Base-by-base conservation (phyloP, 208 protist genomes). In the Polymyxa betae region DNA sequence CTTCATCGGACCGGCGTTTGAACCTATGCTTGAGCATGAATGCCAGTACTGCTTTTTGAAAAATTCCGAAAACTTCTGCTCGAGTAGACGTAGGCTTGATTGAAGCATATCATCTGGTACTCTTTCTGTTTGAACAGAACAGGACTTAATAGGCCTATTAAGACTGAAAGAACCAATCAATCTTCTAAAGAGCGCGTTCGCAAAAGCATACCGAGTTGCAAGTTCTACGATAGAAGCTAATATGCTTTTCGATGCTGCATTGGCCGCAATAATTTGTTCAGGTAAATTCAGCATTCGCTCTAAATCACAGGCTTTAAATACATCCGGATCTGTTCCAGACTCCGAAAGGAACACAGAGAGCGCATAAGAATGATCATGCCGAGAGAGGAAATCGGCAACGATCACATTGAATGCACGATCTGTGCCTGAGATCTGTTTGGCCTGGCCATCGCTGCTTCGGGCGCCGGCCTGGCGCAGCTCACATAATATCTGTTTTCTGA, bases 331-430 rank as follows among this genome's bases (percentile, higher is more conserved):
- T 12, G 72, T 82, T 12, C 72, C 72, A 43, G 72, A 82, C 35
- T 82, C 72, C 16, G 72, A 82, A 35, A 82, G 72, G 72, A 82
- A 82, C 35, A 82, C 72, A 20, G 72, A 82, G 12, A 35, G 72
- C 5, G 72, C 72, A 43, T 82, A 82, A 20, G n/a, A 5, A 43
- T 82, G 72, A 45, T 82, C 72, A n/a, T 82, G 72, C 12, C n/a
- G 72, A 43, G 72, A 35, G 5, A 82, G n/a, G n/a, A 40, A 82
- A 20, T 82, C 72, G n/a, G 72, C 72, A 20, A 82, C 72, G 5
- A 82, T 43, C 5, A 82, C 72, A 43, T 82, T 82, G 16, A 82
- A 43, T 12, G 72, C 72, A 20, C 72, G 72, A 12, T 20, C n/a
- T 5, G 72, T 35, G 5, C 72, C 72, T 35, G 72, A 40, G 16